Conservation (phyloP, 31 red algal species). For the Porphyra umbilicalis region DNA sequence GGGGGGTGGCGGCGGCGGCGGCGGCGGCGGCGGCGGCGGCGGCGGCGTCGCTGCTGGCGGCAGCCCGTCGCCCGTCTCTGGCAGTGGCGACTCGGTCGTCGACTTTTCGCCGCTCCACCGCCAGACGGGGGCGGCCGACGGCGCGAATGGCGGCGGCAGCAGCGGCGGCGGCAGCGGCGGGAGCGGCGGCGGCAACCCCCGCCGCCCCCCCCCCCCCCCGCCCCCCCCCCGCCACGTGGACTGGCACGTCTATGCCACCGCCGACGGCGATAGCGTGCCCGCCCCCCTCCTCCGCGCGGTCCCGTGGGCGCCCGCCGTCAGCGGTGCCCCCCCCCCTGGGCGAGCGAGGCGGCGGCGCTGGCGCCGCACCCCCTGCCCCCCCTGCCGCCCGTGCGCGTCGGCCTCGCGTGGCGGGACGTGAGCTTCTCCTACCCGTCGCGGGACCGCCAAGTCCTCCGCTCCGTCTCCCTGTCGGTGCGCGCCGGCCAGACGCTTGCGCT, state of each 20-base stretch:
- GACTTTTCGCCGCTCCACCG: neutral
- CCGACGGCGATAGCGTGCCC: neutral
- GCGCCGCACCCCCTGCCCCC: neutral
- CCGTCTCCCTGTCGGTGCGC: slow-evolving; percentile 39
- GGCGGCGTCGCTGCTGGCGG: slow-evolving; percentile 5
- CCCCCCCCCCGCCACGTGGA: neutral
- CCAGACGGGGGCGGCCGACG: neutral
- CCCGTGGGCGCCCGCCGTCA: neutral
- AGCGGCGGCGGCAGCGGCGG: neutral
- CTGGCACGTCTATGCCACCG: too few relatives aligned
- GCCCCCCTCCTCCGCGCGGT: neutral
- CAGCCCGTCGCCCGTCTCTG: neutral
- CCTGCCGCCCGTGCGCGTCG: neutral
- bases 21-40: slow-evolving; percentile 28
- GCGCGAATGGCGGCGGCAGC: neutral
- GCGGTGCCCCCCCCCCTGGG: neutral
- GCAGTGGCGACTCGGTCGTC: neutral
- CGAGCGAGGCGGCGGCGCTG: slow-evolving; percentile 3
- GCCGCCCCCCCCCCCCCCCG: neutral
- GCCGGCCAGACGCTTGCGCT: slow-evolving; percentile 64
- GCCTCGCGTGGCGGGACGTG: slow-evolving; percentile 9
- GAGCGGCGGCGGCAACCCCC: neutral
- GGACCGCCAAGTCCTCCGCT: slow-evolving; percentile 34
- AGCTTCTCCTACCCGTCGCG: slow-evolving; percentile 32
- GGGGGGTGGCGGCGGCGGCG: neutral